Conservation (phyloP, 352 stramenopile genomes). For the Blastocystis sp. region DNA sequence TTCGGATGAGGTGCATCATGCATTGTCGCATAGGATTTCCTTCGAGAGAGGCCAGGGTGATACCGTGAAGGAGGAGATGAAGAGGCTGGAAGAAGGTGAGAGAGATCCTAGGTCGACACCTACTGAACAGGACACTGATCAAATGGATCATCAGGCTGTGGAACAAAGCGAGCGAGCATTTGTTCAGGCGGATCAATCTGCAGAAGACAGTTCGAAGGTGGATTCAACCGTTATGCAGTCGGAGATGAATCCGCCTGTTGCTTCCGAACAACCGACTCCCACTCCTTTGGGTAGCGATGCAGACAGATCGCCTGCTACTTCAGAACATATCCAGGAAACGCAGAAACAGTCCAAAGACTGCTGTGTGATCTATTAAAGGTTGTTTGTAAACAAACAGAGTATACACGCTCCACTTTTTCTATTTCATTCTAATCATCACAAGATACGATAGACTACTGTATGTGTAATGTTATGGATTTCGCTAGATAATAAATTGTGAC, state of each 20-base stretch:
- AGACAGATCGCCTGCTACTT: not conserved
- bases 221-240: no score
- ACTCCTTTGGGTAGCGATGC: no score
- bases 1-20: conserved; percentile 24
- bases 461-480: conserved; percentile 19
- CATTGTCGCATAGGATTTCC: conserved; percentile 1
- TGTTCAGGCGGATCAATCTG: no score
- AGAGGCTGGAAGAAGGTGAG: not conserved
- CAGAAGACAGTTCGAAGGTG: no score
- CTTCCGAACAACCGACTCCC: no score
- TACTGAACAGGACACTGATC: no score
- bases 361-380: not conserved
- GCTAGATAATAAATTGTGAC: conserved; percentile 16
- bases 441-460: not conserved
- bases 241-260: no score
- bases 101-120: not conserved
- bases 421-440: not conserved
- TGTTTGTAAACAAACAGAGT: conserved; percentile 22
- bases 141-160: no score
- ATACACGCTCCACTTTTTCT: conserved; percentile 32
- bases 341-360: not conserved
- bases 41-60: not conserved
- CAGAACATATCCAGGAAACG: not conserved
- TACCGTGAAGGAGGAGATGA: not conserved
- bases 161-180: no score